Percentiles rank a stretch among this genome's conserved stretches.
phyloP scores from a whole-genome alignment of 1,139 yeast species.

The Debaryomycetaceae sp. region DNA sequence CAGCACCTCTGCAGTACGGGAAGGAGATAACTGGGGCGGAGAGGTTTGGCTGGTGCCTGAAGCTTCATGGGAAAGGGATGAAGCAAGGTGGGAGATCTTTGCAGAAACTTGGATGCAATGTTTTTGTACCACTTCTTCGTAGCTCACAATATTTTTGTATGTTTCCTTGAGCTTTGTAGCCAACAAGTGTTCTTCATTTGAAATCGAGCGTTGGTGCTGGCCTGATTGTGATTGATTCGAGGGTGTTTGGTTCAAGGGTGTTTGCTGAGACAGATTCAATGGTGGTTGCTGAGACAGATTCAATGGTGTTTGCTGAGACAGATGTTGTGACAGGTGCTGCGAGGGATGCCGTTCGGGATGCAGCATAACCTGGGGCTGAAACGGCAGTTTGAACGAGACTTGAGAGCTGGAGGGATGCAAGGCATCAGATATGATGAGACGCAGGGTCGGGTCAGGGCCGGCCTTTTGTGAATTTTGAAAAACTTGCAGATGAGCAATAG shows the following conservation, averaged over 20 bases:
- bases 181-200: conserved; percentile 60
- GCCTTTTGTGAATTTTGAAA: too few species aligned
- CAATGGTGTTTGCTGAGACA: not conserved
- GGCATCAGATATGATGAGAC: too few species aligned
- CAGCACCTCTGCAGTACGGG: conserved; percentile 40
- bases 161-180: conserved; percentile 67
- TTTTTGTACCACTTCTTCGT: conserved; percentile 60
- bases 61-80: conserved; percentile 4
- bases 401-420: too few species aligned
- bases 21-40: conserved; percentile 10
- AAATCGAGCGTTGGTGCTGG: conserved; percentile 24
- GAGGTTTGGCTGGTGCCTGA: conserved; percentile 10
- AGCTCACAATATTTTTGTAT: conserved; percentile 55
- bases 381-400: too few species aligned
- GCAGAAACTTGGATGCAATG: conserved; percentile 47
- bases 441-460: too few species aligned
- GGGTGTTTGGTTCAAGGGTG: conserved; percentile 5
- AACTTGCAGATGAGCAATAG: too few species aligned
- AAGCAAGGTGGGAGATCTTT: conserved; percentile 36
- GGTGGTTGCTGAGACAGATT: too few species aligned
- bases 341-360: conserved; percentile 1
- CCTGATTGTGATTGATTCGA: conserved; percentile 4
- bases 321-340: too few species aligned
- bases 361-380: too few species aligned
- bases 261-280: conserved; percentile 4